These are phyloP conservation scores for Roridomyces roridus DNA, from an alignment of 768 basidiomycete species.

Conservation along the genomic window DNA sequence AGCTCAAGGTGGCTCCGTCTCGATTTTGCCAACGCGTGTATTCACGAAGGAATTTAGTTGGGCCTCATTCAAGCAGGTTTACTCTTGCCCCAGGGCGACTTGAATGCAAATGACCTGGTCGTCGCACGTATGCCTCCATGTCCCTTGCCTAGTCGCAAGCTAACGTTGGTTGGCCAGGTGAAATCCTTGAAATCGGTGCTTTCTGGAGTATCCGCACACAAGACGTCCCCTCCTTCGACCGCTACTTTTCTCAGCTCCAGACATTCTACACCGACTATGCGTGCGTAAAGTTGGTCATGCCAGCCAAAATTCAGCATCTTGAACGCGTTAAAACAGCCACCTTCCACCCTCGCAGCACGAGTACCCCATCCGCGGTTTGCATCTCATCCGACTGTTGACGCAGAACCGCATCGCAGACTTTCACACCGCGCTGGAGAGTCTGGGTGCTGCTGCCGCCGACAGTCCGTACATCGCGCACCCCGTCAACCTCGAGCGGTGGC, in stretches of 20 bases:
- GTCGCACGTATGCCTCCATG: conserved; percentile 64
- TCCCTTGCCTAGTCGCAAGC: too few relatives aligned
- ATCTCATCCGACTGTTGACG: conserved; percentile 93
- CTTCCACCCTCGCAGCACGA: conserved; percentile 88
- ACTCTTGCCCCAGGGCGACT: conserved; percentile 71
- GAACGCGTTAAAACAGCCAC: conserved; percentile 51
- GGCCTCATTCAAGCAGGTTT: conserved; percentile 80
- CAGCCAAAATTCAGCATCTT: neutral
- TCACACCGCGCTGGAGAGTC: conserved; percentile 93
- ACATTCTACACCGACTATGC: conserved; percentile 89
- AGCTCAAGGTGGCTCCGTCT: conserved; percentile 94
- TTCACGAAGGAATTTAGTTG: conserved; percentile 50
- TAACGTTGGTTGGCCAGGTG: conserved; percentile 56
- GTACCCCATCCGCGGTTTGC: conserved; percentile 88
- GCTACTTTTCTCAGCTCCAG: conserved; percentile 92
- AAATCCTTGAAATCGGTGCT: conserved; percentile 94
- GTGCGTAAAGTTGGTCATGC: conserved; percentile 42
- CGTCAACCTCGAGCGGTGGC: conserved; percentile 92
- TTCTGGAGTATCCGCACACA: conserved; percentile 90
- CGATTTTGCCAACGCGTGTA: neutral
- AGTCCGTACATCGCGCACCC: conserved; percentile 84
- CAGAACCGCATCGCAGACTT: conserved; percentile 98
- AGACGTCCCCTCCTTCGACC: conserved; percentile 92
- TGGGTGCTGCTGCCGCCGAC: conserved; percentile 71
- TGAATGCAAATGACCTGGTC: conserved; percentile 69